phyloP scores from a whole-genome alignment of 2,329 filamentous ascomycete genomes.

The Aspergillus phoenicis region DNA sequence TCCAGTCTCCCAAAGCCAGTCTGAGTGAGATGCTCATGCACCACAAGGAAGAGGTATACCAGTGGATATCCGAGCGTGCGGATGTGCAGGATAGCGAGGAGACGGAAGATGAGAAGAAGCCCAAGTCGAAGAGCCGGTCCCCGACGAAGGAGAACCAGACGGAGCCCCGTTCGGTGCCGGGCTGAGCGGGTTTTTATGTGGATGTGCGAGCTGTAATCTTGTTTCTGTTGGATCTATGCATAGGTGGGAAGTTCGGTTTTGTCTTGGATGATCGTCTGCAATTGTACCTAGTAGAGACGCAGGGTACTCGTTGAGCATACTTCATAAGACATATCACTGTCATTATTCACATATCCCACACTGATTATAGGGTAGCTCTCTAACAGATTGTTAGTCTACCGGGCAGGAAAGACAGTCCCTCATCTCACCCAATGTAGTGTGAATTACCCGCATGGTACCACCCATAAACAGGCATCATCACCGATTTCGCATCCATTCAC shows the following conservation, averaged over 20 bases:
- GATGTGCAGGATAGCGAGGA: constrained; percentile 30
- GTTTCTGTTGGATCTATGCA: not conserved
- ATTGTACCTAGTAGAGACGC: too few species aligned
- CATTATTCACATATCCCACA: too few species aligned
- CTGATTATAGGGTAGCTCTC: too few species aligned
- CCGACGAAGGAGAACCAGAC: constrained; percentile 16
- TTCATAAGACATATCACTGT: too few species aligned
- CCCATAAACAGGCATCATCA: too few species aligned
- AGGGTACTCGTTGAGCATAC: too few species aligned
- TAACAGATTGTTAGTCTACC: too few species aligned
- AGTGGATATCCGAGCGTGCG: constrained; percentile 48
- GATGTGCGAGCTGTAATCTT: not conserved
- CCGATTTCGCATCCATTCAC: too few species aligned
- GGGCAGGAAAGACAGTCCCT: too few species aligned
- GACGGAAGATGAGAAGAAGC: constrained; percentile 28
- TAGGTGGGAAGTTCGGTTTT: not conserved
- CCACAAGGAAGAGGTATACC: constrained; percentile 55
- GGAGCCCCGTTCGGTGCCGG: constrained; percentile 7
- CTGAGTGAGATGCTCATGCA: constrained; percentile 61
- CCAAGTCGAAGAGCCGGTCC: constrained; percentile 20
- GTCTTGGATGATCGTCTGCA: not conserved
- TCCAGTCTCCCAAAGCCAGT: constrained; percentile 47
- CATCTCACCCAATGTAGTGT: too few species aligned
- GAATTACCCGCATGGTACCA: too few species aligned
- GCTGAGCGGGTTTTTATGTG: constrained; percentile 2